Evolutionary conservation across 129 eudicot genomes (phyloP), one percentile per base, ranked within the genome.

Genomic region (Artemisia annua): DNA sequence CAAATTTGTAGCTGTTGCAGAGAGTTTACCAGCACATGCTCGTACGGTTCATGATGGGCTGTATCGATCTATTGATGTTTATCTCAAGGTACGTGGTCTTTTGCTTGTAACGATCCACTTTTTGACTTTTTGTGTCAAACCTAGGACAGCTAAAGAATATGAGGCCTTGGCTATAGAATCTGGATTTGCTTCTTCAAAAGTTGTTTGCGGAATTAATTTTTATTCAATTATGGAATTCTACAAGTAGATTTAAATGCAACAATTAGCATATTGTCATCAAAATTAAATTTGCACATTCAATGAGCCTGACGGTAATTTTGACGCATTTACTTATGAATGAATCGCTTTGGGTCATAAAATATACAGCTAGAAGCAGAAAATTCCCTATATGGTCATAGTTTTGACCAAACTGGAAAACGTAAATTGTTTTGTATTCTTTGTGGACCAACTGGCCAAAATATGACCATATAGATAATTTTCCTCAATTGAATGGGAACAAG

Each of bases 61-160:
- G 51, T 95, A 95, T 77, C 86, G 96, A 71, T 88, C 99, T 13
- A 85, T 91, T 46, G 99, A 95, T 74, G 81, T 95, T 64, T 95
- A 86, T 82, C 94, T 95, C 77, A 95, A 95, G 84, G 99, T 95
- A 88, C 15, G 73, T 19, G 8, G 3, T 63, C 4, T 56, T 74
- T 54, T 74, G 3, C 67, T 6, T 17, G 9, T 22, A 66, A 35
- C 13, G n/a, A 74, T 65, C 14, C 43, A 52, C n/a, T 32, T 39
- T 64, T 14, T n/a, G 22, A 65, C 44, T 9, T 22, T 55, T 17
- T 54, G 8, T 19, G 50, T 49, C 78, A 73, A 48, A 48, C 51
- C 28, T 30, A 32, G 18, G 32, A 62, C 22, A 12, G 15, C 43
- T 35, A 35, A 35, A 35, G 8, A 35, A 35, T 35, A 35, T 35